phyloP scores from a whole-genome alignment of 176 grass and related monocot species.

The Eleusine indica region DNA sequence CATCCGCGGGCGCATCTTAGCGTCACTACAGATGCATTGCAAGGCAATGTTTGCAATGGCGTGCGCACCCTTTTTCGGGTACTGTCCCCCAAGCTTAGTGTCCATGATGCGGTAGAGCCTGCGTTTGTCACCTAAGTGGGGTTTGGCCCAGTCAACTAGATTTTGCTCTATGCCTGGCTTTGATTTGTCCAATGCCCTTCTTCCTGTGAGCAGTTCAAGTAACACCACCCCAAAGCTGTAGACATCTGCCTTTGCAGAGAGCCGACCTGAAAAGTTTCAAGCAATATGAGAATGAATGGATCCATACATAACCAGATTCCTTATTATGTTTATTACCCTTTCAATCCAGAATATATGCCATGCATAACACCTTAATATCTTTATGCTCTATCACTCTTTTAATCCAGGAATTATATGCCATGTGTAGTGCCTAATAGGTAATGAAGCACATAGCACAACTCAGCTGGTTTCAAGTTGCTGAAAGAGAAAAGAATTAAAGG shows the following conservation, averaged over 20 bases:
- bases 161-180: slow-evolving; percentile 71
- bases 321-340: not conserved
- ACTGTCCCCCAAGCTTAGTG: slow-evolving; percentile 73
- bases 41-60: slow-evolving; percentile 61
- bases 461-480: not conserved
- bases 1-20: slow-evolving; percentile 68
- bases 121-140: slow-evolving; percentile 66
- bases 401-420: not conserved
- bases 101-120: slow-evolving; percentile 80
- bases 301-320: not conserved
- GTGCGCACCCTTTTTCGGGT: slow-evolving; percentile 67
- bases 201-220: slow-evolving; percentile 73
- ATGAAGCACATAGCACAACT: not conserved
- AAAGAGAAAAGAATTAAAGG: not conserved
- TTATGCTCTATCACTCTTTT: not conserved
- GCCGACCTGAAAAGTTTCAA: slow-evolving; percentile 57
- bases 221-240: slow-evolving; percentile 92
- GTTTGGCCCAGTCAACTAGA: slow-evolving; percentile 82
- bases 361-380: not conserved
- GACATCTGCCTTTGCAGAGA: slow-evolving; percentile 90
- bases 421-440: not conserved
- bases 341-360: slow-evolving; percentile 1
- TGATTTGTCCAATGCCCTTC: slow-evolving; percentile 68
- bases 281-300: slow-evolving; percentile 30
- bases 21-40: slow-evolving; percentile 63